Evolutionary conservation across 768 basidiomycete genomes (phyloP).

Genomic region (Rhodocollybia butyracea): DNA sequence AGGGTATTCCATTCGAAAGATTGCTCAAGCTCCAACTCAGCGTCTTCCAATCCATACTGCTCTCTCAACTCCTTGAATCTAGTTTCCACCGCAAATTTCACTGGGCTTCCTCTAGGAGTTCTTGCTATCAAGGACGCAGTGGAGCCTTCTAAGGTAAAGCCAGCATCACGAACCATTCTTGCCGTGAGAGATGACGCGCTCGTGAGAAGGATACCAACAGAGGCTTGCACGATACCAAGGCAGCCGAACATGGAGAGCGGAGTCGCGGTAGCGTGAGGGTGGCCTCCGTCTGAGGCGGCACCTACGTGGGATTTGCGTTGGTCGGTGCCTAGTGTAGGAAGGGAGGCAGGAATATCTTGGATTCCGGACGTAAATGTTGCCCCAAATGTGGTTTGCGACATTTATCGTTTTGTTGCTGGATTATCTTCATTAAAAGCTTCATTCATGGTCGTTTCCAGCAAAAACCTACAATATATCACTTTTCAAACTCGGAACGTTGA

Average conservation of each 20-base stretch:
- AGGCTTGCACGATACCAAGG: slow-evolving; percentile 9
- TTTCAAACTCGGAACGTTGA: too few relatives aligned
- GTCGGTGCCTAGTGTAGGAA: slow-evolving; percentile 10
- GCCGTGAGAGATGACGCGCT: not conserved
- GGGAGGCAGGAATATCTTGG: slow-evolving; percentile 11
- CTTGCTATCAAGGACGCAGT: not conserved
- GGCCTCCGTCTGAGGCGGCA: slow-evolving; percentile 4
- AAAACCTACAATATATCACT: too few relatives aligned
- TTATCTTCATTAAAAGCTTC: too few relatives aligned
- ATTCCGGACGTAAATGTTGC: slow-evolving; percentile 5
- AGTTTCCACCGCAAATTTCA: not conserved
- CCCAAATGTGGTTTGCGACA: too few relatives aligned
- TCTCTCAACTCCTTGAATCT: not conserved
- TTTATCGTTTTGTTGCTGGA: too few relatives aligned
- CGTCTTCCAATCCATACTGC: too few relatives aligned
- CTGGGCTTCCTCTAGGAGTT: not conserved
- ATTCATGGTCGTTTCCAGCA: too few relatives aligned
- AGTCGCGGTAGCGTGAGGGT: slow-evolving; percentile 10
- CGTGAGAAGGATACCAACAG: slow-evolving; percentile 4
- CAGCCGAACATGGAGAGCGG: slow-evolving; percentile 13
- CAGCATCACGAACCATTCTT: not conserved
- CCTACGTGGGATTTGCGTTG: slow-evolving; percentile 12
- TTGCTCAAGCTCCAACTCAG: too few relatives aligned
- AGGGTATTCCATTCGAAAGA: not conserved
- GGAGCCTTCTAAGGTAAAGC: not conserved